These are phyloP conservation scores for Amorphotheca resinae DNA, from an alignment of 495 filamentous ascomycete genomes.

Conservation along the genomic window DNA sequence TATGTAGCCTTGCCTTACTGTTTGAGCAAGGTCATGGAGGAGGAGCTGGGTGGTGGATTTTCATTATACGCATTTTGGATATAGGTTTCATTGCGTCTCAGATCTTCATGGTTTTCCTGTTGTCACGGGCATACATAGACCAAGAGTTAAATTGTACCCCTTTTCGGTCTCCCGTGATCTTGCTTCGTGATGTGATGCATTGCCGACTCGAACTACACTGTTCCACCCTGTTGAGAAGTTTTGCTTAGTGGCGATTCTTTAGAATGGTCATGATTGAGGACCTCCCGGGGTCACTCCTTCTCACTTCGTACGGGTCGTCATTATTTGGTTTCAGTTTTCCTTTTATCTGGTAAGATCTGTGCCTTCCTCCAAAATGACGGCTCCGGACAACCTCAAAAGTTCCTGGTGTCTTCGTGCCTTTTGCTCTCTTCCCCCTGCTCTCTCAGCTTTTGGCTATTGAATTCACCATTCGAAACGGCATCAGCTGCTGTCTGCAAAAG, in stretches of 20 bases:
- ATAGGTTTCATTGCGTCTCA: slow-evolving; percentile 18
- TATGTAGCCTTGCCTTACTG: slow-evolving; percentile 9
- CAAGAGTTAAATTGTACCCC: slow-evolving; percentile 8
- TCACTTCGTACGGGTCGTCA: neutral
- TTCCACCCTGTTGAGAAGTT: no score
- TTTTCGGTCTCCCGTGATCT: slow-evolving; percentile 2
- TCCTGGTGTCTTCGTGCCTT: no score
- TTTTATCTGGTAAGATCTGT: neutral
- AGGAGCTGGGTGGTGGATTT: slow-evolving; percentile 16
- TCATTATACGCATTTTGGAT: slow-evolving; percentile 20
- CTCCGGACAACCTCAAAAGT: neutral
- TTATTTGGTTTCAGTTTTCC: neutral
- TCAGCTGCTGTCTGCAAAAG: no score
- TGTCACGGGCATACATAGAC: slow-evolving; percentile 13
- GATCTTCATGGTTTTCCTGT: slow-evolving; percentile 11
- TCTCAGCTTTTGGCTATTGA: slow-evolving; percentile 21
- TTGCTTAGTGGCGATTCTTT: no score
- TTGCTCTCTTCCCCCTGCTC: no score
- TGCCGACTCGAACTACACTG: no score
- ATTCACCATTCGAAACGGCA: slow-evolving; percentile 9
- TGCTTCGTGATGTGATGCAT: no score
- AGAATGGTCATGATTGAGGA: no score
- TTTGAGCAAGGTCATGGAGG: slow-evolving; percentile 18
- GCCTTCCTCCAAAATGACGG: neutral
- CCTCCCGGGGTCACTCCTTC: slow-evolving; percentile 2